A percentile compares a stretch with the other conserved stretches of the same genome.
Conservation (phyloP, 2,329 filamentous ascomycete genomes). For the Leptographium lundbergii region DNA sequence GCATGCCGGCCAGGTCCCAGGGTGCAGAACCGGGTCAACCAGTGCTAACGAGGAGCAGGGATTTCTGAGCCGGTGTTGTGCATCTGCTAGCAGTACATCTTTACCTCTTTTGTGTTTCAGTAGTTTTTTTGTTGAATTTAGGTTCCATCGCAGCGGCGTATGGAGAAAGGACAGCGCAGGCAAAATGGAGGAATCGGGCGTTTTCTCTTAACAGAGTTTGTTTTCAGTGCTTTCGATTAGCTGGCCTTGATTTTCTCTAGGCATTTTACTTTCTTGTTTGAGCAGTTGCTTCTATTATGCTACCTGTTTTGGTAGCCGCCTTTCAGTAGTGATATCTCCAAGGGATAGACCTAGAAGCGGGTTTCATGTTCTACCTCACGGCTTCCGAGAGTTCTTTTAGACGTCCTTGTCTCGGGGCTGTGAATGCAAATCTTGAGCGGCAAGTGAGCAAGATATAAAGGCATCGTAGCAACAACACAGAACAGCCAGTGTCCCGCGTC, state of each 20-base stretch:
- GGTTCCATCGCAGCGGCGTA: background rate
- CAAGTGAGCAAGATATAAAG: too few species aligned
- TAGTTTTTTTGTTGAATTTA: background rate
- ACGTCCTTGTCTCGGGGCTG: too few species aligned
- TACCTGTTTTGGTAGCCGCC: background rate
- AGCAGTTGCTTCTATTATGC: background rate
- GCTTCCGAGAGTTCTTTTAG: too few species aligned
- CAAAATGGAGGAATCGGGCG: constrained; percentile 1
- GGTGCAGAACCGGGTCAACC: background rate
- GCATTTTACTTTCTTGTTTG: background rate
- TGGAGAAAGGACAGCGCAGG: background rate
- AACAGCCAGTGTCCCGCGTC: background rate
- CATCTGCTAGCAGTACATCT: background rate
- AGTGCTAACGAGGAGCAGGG: constrained; percentile 8
- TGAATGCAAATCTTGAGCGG: too few species aligned
- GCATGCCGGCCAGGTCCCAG: background rate
- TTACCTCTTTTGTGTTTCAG: background rate
- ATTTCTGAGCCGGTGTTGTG: constrained; percentile 1
- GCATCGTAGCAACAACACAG: background rate
- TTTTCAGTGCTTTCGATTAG: background rate
- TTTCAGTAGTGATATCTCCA: background rate
- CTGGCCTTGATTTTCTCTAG: background rate
- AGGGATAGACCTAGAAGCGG: background rate
- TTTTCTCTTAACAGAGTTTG: background rate
- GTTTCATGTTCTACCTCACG: background rate